Evolutionary conservation across 2,329 filamentous ascomycete species (phyloP).

Genomic region (Eutypa lata): DNA sequence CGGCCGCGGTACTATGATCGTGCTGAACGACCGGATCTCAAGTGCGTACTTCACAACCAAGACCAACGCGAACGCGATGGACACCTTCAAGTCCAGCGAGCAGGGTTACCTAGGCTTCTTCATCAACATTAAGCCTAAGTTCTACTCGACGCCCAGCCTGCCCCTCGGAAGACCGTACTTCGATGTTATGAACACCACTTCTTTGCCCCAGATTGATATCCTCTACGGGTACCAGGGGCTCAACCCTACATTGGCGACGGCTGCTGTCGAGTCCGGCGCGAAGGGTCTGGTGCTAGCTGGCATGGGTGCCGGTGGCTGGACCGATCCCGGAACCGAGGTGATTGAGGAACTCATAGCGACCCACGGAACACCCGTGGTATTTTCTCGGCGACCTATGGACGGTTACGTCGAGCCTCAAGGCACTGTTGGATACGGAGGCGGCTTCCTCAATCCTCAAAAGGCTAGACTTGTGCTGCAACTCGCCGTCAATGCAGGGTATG

Average conservation of each 20-base stretch:
- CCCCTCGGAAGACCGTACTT: conserved; percentile 46
- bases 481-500: conserved; percentile 26
- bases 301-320: conserved; percentile 50
- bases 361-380: conserved; percentile 46
- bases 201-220: conserved; percentile 53
- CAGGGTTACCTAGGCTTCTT: conserved; percentile 56
- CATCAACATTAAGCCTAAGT: conserved; percentile 55
- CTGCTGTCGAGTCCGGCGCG: conserved; percentile 47
- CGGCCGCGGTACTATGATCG: conserved; percentile 56
- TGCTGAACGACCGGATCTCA: conserved; percentile 60
- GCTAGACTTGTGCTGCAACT: conserved; percentile 49
- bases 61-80: conserved; percentile 59
- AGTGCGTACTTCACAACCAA: conserved; percentile 59
- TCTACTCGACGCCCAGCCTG: conserved; percentile 53
- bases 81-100: conserved; percentile 59
- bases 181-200: conserved; percentile 25
- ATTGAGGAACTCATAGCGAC: conserved; percentile 42
- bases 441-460: conserved; percentile 55
- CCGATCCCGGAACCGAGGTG: conserved; percentile 33
- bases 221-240: conserved; percentile 55
- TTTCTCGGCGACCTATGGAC: conserved; percentile 48
- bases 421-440: conserved; percentile 36
- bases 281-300: conserved; percentile 55
- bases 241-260: conserved; percentile 42
- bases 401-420: conserved; percentile 45